These are phyloP conservation scores for Pichia sp. DNA, from an alignment of 1,139 yeast genomes.

Conservation along the genomic window DNA sequence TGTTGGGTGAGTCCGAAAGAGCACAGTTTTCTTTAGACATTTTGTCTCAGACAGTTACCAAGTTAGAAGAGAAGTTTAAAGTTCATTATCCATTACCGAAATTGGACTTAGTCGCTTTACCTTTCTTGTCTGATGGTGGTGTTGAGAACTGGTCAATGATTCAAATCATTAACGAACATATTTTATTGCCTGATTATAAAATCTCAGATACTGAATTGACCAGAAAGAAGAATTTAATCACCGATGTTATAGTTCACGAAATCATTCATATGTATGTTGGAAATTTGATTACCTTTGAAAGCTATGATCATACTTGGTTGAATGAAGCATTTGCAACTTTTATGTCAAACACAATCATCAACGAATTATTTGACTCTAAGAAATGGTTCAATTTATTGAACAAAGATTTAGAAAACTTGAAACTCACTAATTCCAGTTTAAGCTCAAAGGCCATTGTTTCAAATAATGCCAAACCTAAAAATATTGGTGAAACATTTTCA, in stretches of 20 bases:
- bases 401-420: conserved; percentile 31
- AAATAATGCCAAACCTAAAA: conserved; percentile 24
- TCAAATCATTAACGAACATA: conserved; percentile 45
- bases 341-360: conserved; percentile 29
- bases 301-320: conserved; percentile 63
- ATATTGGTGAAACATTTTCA: conserved; percentile 42
- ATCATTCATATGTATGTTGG: conserved; percentile 77
- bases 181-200: conserved; percentile 32
- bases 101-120: conserved; percentile 57
- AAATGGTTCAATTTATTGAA: conserved; percentile 28
- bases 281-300: conserved; percentile 53
- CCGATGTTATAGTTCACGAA: conserved; percentile 60
- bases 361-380: conserved; percentile 19
- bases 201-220: conserved; percentile 13
- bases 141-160: conserved; percentile 75
- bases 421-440: conserved; percentile 31
- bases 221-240: conserved; percentile 26
- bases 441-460: conserved; percentile 26
- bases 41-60: conserved; percentile 39
- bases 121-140: conserved; percentile 66
- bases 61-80: conserved; percentile 34
- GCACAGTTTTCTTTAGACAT: conserved; percentile 40
- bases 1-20: conserved; percentile 41
- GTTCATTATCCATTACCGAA: conserved; percentile 48
- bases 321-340: conserved; percentile 68